Base-by-base conservation (phyloP, 1,139 yeast species). In the Pichia sp. region DNA sequence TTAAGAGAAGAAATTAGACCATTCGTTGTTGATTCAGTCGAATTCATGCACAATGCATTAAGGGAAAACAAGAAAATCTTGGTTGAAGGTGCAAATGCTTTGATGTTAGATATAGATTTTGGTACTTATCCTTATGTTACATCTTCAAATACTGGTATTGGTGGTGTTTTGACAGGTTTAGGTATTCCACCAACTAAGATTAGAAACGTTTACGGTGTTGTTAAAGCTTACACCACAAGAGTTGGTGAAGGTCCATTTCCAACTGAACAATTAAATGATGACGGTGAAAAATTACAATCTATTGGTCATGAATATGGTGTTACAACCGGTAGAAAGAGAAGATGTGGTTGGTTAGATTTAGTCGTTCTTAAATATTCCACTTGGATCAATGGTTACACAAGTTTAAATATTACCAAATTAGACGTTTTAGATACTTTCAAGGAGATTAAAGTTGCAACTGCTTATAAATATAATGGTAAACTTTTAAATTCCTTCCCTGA, bases 201-300 rank as follows among this genome's bases (percentile, higher is more conserved):
- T 60, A 77, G 74, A 48, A 83, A 88, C 65, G 74, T 89, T 43
- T 88, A 84, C 65, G 99, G 99, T 68, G 98, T 92, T 40, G 97
- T 90, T 48, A 92, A 92, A 74, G 98, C 98, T 42, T 92, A 92
- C 70, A 94, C 98, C 44, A 92, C 98, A 39, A 82, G 99, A 70
- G 99, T 92, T 50, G 99, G 99, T 62, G 97, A 89, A 64, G 99
- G 99, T 55, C 98, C 99, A 35, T 92, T 92, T 85, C 97, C 99
- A 54, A 84, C 97, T 50, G 99, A 92, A 71, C 97, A 90, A 68
- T 77, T 90, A 66, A 89, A 92, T 67, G 81, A 73, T 39, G 79
- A 73, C 47, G 99, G 99, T 62, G 96, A 85, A 63, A 79, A 81
- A 56, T 76, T 92, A 63, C 98, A 94, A 69, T 71, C 74, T 45